Evolutionary conservation across 2,329 filamentous ascomycete species (phyloP).

Genomic region (Esteya vermicola): DNA sequence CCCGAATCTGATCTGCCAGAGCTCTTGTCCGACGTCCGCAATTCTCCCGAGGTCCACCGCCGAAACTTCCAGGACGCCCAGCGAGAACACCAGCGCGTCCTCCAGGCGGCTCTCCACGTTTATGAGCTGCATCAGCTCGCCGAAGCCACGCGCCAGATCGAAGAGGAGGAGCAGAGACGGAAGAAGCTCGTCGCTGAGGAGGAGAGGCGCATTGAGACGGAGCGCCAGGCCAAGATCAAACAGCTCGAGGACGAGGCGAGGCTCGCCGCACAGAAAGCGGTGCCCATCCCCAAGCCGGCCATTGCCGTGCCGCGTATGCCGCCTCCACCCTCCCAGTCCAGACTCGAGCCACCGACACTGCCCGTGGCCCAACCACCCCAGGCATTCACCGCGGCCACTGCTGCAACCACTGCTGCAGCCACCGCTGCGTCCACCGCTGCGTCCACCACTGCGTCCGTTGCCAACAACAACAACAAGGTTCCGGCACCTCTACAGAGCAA

Average conservation of each 20-base stretch:
- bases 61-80: constrained; percentile 15
- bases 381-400: too few relatives aligned
- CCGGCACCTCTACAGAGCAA: too few relatives aligned
- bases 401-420: too few relatives aligned
- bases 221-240: constrained; percentile 11
- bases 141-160: constrained; percentile 13
- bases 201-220: constrained; percentile 12
- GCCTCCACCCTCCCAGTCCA: too few relatives aligned
- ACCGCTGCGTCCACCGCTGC: too few relatives aligned
- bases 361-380: too few relatives aligned
- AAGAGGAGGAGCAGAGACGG: constrained; percentile 13
- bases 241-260: constrained; percentile 17
- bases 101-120: constrained; percentile 11
- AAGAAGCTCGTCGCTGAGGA: constrained; percentile 13
- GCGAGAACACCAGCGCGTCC: constrained; percentile 15
- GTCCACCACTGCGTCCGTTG: too few relatives aligned
- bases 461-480: too few relatives aligned
- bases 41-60: constrained; percentile 18
- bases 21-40: constrained; percentile 16
- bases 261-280: constrained; percentile 18
- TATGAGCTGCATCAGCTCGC: constrained; percentile 11
- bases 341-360: too few relatives aligned
- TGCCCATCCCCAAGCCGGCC: constrained; percentile 14
- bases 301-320: too few relatives aligned
- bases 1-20: constrained; percentile 13